Base-by-base conservation (phyloP, 164 flowering plant species). In the Magnolia kwangsiensis region DNA sequence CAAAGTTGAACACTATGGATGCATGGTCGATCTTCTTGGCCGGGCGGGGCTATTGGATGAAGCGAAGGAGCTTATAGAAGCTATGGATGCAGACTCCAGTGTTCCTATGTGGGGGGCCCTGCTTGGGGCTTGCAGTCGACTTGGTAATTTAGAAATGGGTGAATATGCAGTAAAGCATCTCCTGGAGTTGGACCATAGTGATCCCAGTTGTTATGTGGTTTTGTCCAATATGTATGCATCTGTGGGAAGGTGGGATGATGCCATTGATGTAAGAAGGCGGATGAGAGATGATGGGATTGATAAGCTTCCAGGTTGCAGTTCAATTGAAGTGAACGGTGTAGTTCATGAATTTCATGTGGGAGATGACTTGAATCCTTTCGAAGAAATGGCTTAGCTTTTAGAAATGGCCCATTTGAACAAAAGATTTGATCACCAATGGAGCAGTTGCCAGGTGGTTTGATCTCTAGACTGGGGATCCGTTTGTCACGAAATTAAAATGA, bases 1-100 rank as follows among this genome's bases (percentile, higher is more conserved):
- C n/a, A 67, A 37, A 23, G 71, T 81, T 20, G 78, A 81, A 19
- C 81, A 81, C 49, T 73, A 78, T 72, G 83, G 81, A 50, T 81
- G 83, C 21, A 64, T 78, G 74, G 81, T 81, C 31, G 81, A 81
- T 74, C 72, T 78, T 9, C 79, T 81, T 45, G 67, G 83, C 45
- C 72, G 79, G 21, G 79, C 79, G 4, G 79, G 83, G 18, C 79
- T 73, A 31, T 73, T 81, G 45, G 77, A 78, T 63, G 77, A 78
- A 20, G 81, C 81, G 14, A n/a, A 8, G 7, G 74, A 73, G 9
- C 69, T 81, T 50, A 72, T 78, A 13, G 73, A 76, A 24, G 63
- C 69, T 24, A 76, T 81, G 81, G 79, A 76, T 5, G 23, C 73
- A 9, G 67, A 76, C 27, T 75, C 79, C n/a, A 73, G 79, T 51